A percentile compares a stretch with the other conserved stretches of the same genome.
Evolutionary conservation across 176 grass and related monocot genomes (phyloP).

Genomic region (Cenchrus purpureus): DNA sequence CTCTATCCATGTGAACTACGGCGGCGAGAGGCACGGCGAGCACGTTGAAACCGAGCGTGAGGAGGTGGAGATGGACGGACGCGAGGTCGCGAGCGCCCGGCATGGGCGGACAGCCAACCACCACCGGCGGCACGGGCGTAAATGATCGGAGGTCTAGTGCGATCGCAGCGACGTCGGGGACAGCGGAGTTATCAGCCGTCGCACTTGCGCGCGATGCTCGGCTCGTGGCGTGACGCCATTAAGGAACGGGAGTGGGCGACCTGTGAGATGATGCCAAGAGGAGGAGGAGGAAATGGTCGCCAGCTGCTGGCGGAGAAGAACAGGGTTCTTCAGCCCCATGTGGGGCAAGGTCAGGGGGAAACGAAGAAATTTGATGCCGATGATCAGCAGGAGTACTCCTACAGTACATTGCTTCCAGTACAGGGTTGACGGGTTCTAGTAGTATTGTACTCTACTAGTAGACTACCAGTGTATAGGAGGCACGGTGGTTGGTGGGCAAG

Average conservation of each 20-base stretch:
- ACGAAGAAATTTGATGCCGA: neutral
- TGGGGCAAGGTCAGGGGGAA: neutral
- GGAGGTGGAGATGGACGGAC: neutral
- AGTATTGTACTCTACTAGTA: too few relatives aligned
- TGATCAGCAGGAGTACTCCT: neutral
- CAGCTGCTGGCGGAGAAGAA: neutral
- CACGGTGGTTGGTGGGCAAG: slow-evolving; percentile 18
- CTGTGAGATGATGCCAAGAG: slow-evolving; percentile 30
- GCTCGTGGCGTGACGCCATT: too few relatives aligned
- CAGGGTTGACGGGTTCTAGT: neutral
- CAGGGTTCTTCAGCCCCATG: neutral
- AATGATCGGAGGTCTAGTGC: slow-evolving; percentile 24
- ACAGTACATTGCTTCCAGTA: neutral
- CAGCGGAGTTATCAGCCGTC: neutral
- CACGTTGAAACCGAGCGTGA: neutral
- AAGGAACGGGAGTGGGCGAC: slow-evolving; percentile 4
- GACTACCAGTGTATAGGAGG: neutral
- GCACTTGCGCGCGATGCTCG: too few relatives aligned
- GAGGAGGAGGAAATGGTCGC: neutral
- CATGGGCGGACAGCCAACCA: slow-evolving; percentile 25
- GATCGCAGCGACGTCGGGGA: neutral
- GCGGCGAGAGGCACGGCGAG: neutral
- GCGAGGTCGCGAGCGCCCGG: neutral
- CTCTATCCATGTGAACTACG: too few relatives aligned
- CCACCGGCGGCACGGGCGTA: slow-evolving; percentile 33